Base-by-base conservation (phyloP, 176 grass and related monocot species). In the Avena insularis region DNA sequence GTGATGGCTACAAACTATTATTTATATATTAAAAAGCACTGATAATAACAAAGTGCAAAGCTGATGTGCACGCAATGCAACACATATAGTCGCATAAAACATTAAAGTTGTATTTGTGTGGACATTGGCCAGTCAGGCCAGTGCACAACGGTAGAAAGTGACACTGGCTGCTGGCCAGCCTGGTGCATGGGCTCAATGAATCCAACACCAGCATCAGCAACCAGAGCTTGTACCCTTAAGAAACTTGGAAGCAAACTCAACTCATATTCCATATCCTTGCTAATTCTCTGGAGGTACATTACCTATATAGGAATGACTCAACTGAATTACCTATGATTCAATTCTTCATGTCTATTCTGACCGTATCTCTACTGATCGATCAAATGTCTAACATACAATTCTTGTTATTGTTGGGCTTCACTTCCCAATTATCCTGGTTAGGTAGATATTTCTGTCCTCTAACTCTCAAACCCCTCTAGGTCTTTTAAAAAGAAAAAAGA, bases 1-100 rank as follows among this genome's bases (percentile, higher is more conserved):
- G 48, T 65, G 75, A 64, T 74, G 45, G 46, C 45, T 71, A 84
- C 62, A 59, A 19, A 56, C 11, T 67, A 21, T 36, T 70, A 67
- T 64, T 33, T 79, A 43, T 2, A 1, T 9, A 51, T 66, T 6
- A 48, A 47, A 9, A 8, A 2, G 4, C 6, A 58, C 25, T n/a
- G 13, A 54, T 31, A 33, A 78, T 50, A 59, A 40, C 8, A 2
- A 77, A 2, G 20, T n/a, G 67, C 25, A 58, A 59, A 91, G 55
- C 27, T 29, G 7, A 60, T 4, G 4, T 88, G 12, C 23, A 81
- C 29, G 29, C 25, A 69, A 84, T 16, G 87, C 23, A 80, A 8
- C 13, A 1, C 11, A 79, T 33, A 73, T 29, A 29, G 29, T 29
- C 29, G 29, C 6, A 43, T 43, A 75, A 85, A 64, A 21, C 48